phyloP scores from a whole-genome alignment of 2,329 filamentous ascomycete species.

The Ophiognomonia clavigignenti-juglandacearum region DNA sequence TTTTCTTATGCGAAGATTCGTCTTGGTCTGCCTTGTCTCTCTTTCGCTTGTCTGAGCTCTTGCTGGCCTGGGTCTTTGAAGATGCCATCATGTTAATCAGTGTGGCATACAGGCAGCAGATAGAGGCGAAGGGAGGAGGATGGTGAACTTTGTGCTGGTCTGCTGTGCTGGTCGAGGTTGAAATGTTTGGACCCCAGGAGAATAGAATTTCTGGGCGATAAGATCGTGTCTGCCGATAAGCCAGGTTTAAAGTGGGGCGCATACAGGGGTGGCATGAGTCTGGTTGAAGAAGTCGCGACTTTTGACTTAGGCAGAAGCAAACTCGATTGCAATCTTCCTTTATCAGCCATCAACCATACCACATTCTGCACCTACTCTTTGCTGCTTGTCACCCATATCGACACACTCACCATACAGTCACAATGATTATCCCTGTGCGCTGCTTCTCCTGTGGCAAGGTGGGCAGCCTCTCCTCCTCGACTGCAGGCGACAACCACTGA shows the following conservation, averaged over 20 bases:
- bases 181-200: too few relatives aligned
- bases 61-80: constrained; percentile 14
- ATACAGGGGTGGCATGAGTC: too few relatives aligned
- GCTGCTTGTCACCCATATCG: not conserved
- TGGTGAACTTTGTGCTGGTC: constrained; percentile 9
- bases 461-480: constrained; percentile 22
- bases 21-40: constrained; percentile 17
- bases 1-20: constrained; percentile 17
- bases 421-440: constrained; percentile 97
- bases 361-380: too few relatives aligned
- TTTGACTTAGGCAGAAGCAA: too few relatives aligned
- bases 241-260: too few relatives aligned
- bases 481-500: constrained; percentile 23
- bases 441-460: constrained; percentile 99
- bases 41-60: constrained; percentile 16
- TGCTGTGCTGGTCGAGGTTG: too few relatives aligned
- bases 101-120: not conserved
- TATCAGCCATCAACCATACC: too few relatives aligned
- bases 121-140: too few relatives aligned
- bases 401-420: constrained; percentile 29
- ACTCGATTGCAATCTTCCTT: too few relatives aligned
- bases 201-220: too few relatives aligned
- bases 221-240: too few relatives aligned
- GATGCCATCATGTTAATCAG: constrained; percentile 14
- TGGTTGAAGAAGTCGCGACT: too few relatives aligned